A percentile compares a stretch with the other conserved stretches of the same genome.
Conservation (phyloP, 2,329 filamentous ascomycete genomes). For the Cladosporium sp. region DNA sequence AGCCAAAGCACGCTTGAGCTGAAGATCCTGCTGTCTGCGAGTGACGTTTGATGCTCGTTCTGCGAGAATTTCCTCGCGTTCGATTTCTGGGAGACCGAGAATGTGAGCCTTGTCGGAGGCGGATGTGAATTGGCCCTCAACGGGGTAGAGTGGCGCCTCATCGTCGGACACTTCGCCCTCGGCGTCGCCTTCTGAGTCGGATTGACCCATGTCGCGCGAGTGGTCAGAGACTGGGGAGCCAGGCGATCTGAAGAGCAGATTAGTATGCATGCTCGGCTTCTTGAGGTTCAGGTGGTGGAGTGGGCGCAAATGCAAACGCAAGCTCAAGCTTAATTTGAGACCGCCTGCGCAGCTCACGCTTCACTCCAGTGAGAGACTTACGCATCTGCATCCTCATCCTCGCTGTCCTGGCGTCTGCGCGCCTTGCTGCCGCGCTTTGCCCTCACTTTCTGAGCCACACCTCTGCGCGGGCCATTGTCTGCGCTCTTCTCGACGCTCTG, state of each 20-base stretch:
- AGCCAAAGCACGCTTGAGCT: slow-evolving; percentile 73
- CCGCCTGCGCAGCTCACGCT: not conserved
- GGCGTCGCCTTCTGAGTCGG: slow-evolving; percentile 61
- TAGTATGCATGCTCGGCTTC: slow-evolving; percentile 24
- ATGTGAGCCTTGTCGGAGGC: slow-evolving; percentile 62
- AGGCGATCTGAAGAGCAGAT: slow-evolving; percentile 7
- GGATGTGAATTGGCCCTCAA: slow-evolving; percentile 78
- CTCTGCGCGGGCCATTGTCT: slow-evolving; percentile 37
- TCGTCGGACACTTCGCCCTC: slow-evolving; percentile 26
- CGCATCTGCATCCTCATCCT: slow-evolving; percentile 74
- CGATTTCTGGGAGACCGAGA: slow-evolving; percentile 82
- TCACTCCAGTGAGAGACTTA: slow-evolving; percentile 54
- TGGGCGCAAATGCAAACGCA: not conserved
- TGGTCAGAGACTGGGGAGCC: slow-evolving; percentile 59
- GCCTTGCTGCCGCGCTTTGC: slow-evolving; percentile 47
- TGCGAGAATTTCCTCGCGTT: slow-evolving; percentile 86
- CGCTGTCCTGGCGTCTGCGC: slow-evolving; percentile 57
- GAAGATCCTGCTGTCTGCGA: slow-evolving; percentile 76
- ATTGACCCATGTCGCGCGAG: slow-evolving; percentile 89
- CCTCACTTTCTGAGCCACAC: slow-evolving; percentile 52
- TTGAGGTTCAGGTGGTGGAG: slow-evolving; percentile 23
- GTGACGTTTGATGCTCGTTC: slow-evolving; percentile 84
- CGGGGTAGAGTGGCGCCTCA: slow-evolving; percentile 68
- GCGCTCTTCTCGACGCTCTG: slow-evolving; percentile 42
- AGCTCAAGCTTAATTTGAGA: not conserved